Evolutionary conservation across 1,284 basidiomycete species (phyloP), one percentile per base, ranked within the genome.

Genomic region (Ustilago nuda): DNA sequence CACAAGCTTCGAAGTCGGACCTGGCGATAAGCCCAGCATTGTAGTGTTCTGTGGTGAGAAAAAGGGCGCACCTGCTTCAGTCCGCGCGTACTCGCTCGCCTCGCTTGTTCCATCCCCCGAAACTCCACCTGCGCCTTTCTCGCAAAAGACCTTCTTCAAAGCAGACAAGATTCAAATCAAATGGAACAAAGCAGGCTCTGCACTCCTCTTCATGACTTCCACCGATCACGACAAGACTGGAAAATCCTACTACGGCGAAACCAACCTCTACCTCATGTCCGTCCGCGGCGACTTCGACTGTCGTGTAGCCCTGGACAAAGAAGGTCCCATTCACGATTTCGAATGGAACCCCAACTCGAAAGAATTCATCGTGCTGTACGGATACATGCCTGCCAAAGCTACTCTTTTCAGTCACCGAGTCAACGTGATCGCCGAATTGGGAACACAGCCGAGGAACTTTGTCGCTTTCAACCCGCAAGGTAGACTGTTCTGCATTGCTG

Each of bases 211-310:
- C 75, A 87, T 98, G 52, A 96, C 96, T 0, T 93, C 95, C 80
- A 96, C 94, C 8, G 97, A 99, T 80, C 95, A 98, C 66, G 96
- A 99, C 86, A 93, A 94, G 86, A 93, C 94, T 37, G 96, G 96
- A 87, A 98, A 94, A 89, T 95, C 92, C 82, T 99, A 99, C 87
- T 99, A 98, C 79, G 97, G 96, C 68, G 95, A 98, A 88, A 97
- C 95, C 9, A 94, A 94, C 76, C 88, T 99, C 80, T 98, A 97
- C 87, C 90, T 98, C 54, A 90, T 98, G 78, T 94, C 92, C 72
- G 91, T 94, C n/a, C 92, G 93, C n/a, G 95, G 96, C 41, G 93
- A 93, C 79, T 98, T 95, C 80, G 95, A 98, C 86, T 95, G 94
- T 85, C 90, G 94, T 32, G 92, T 99, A 39, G 90, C 91, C 4